phyloP scores from a whole-genome alignment of 345 rosid species.

The Lenwebbia sp. region DNA sequence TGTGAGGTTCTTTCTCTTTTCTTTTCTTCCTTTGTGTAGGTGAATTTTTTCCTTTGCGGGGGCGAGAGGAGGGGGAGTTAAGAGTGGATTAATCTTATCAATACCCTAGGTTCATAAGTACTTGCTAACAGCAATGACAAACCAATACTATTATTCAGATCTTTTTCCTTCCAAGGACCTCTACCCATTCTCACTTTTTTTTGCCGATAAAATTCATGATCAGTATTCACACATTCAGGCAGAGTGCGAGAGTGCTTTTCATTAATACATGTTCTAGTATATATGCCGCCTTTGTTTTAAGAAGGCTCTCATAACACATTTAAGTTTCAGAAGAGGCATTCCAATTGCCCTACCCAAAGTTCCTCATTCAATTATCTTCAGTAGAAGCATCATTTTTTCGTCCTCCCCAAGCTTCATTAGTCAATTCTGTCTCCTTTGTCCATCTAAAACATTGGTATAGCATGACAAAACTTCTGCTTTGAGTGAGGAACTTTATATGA shows the following conservation, averaged over 20 bases:
- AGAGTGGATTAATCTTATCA: not conserved
- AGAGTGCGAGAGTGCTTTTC: not conserved
- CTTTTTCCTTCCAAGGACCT: not conserved
- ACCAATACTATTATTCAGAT: not conserved
- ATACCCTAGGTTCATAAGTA: not conserved
- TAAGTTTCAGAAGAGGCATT: not conserved
- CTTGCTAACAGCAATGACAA: not conserved
- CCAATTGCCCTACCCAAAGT: not conserved
- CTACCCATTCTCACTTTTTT: not conserved
- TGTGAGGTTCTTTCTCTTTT: not conserved
- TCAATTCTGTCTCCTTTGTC: not conserved
- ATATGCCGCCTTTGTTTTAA: not conserved
- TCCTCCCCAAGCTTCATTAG: not conserved
- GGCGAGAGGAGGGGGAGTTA: not conserved
- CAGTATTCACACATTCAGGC: not conserved
- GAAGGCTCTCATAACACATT: not conserved
- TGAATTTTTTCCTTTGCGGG: not conserved
- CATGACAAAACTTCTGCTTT: not conserved
- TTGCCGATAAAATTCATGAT: not conserved
- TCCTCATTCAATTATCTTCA: not conserved
- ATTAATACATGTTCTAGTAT: not conserved
- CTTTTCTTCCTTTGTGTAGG: not conserved
- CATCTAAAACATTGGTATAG: not conserved
- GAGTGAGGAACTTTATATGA: not conserved
- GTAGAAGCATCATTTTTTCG: not conserved